These are phyloP conservation scores for Candida gorgasii DNA, from an alignment of 805 yeast species.

Conservation along the genomic window DNA sequence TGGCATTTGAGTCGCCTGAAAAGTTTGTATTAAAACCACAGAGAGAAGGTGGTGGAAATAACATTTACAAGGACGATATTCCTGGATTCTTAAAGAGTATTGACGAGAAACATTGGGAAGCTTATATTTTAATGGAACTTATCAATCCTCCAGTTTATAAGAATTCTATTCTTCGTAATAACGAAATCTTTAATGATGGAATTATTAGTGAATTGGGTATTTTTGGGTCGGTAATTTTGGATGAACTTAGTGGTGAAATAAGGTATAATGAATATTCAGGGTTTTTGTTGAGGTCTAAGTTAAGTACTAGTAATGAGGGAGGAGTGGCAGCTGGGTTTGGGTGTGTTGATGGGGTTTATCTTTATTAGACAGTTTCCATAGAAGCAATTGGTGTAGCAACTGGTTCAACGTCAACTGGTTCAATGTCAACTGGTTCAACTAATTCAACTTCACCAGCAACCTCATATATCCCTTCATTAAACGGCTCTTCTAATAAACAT, in stretches of 20 bases:
- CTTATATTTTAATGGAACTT: constrained; percentile 90
- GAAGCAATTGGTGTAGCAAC: not conserved
- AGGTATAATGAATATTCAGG: constrained; percentile 72
- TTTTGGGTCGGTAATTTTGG: constrained; percentile 80
- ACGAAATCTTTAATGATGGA: constrained; percentile 63
- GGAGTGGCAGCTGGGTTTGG: constrained; percentile 99
- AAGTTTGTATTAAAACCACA: constrained; percentile 91
- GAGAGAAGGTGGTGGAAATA: constrained; percentile 98
- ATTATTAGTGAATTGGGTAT: constrained; percentile 90
- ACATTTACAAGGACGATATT: constrained; percentile 83
- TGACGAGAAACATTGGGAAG: constrained; percentile 78
- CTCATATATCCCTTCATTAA: not conserved
- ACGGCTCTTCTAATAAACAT: constrained; percentile 1
- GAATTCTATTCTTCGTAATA: constrained; percentile 72
- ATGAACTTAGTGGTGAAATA: constrained; percentile 59
- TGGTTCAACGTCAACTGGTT: not conserved
- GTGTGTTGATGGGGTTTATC: constrained; percentile 82
- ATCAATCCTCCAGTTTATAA: constrained; percentile 72
- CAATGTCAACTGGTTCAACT: not conserved
- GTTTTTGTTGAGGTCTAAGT: constrained; percentile 84
- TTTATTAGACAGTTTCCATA: constrained; percentile 35
- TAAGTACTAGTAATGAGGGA: constrained; percentile 88
- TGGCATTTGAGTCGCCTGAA: constrained; percentile 69
- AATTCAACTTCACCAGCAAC: not conserved
- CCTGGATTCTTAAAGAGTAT: constrained; percentile 65